A percentile compares a stretch with the other conserved stretches of the same genome.
phyloP scores from a whole-genome alignment of 2,329 filamentous ascomycete species.

The Dactylellina leptospora region DNA sequence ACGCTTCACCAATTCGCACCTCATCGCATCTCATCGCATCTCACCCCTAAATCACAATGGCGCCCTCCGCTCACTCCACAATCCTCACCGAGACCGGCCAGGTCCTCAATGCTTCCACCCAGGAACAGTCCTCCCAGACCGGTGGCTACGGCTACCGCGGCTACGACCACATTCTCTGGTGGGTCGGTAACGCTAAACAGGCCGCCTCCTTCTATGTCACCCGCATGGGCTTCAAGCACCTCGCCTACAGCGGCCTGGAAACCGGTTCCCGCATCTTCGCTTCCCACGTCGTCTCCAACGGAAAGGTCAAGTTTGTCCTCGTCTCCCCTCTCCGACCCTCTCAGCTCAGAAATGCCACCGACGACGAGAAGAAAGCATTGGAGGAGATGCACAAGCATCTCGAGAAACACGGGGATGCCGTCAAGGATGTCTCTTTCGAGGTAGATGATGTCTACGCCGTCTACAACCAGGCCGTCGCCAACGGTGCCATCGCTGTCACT shows the following conservation, averaged over 20 bases:
- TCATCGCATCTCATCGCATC: too few species aligned
- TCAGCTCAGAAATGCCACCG: constrained; percentile 40
- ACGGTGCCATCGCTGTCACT: constrained; percentile 71
- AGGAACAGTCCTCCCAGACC: too few species aligned
- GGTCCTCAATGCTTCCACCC: constrained; percentile 55
- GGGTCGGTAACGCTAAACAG: constrained; percentile 96
- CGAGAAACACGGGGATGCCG: constrained; percentile 87
- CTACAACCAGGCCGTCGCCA: constrained; percentile 75
- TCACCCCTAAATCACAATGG: constrained; percentile 63
- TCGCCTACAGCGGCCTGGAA: constrained; percentile 88
- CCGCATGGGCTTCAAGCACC: constrained; percentile 82
- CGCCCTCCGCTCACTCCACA: constrained; percentile 65
- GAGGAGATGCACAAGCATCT: constrained; percentile 82
- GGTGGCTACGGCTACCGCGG: constrained; percentile 67
- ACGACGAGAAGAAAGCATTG: constrained; percentile 72
- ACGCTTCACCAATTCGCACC: too few species aligned
- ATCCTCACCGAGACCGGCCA: constrained; percentile 58
- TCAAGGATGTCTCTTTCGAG: constrained; percentile 94
- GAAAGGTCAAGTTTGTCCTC: constrained; percentile 80
- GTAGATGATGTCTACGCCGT: constrained; percentile 87
- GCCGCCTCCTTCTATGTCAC: constrained; percentile 87
- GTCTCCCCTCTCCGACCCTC: constrained; percentile 77
- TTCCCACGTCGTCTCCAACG: constrained; percentile 83
- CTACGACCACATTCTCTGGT: constrained; percentile 84
- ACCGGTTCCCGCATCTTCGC: constrained; percentile 83